Base-by-base conservation (phyloP, 139 green algal genomes). In the Mesotaenium endlicherianum region DNA sequence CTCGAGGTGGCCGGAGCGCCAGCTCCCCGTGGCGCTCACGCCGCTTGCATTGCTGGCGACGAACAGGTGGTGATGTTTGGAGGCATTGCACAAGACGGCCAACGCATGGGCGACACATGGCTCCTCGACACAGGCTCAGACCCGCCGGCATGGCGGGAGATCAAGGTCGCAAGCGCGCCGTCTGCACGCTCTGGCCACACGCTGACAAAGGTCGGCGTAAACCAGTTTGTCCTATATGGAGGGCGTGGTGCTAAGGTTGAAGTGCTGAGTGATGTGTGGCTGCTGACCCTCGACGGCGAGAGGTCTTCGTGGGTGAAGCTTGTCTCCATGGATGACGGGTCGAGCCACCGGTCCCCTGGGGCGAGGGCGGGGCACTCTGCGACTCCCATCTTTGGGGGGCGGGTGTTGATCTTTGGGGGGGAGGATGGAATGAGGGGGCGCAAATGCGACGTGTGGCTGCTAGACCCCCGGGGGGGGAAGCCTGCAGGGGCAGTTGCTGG, bases 241-340 rank as follows among this genome's bases (percentile, higher is more conserved):
- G 77, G 77, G 67, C 64, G 77, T 40, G 40, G 64, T 64, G 36
- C 64, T 3, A 83, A 60, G 41, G 4, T 84, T 26, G 77, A 84
- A 20, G 64, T 84, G 64, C 69, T 84, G 67, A 84, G 40, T 8
- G 77, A 84, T 45, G 39, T 83, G 11, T 84, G 77, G 77, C 8
- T 84, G 36, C 49, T 84, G 69, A 55, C 84, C 34, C 8, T 84
- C 2, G 50, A 36, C 31, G 64, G 67, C 55, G 40, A 5, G 14
- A 31, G 58, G 40, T 34, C 75, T 3, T 44, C 5, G 50, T 84
- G 77, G 77, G 8, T 34, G 77, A 45, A 80, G 69, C 4, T 84
- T 36, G 31, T 67, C 43, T 79, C 70, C 6, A 11, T 6, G 47
- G 8, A 70, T 49, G 70, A 67, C 6, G 70, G 47, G 70, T 8